Base-by-base conservation (phyloP, 768 basidiomycete species). In the Tulasnella sp. region DNA sequence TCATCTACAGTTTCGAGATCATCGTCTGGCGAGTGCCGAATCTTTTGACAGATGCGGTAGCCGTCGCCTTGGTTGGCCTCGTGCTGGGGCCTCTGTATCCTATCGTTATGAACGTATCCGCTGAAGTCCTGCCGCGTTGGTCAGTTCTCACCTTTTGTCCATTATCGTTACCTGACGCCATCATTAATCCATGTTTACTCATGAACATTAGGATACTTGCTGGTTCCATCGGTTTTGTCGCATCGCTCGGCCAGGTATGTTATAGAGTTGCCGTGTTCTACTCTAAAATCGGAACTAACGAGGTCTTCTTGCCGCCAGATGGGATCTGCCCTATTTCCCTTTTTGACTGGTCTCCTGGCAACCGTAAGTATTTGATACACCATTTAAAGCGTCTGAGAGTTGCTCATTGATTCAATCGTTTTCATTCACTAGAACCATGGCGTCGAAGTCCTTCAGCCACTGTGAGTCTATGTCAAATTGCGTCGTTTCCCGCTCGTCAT, bases 321-420 rank as follows among this genome's bases (percentile, higher is more conserved):
- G 2, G 87, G 87, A 21, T 81, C 82, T 42, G 86, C 87, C 0
- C 62, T 85, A 3, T 66, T 88, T 3, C 86, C 88, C 0, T 87
- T 89, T 65, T 75, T 87, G 27, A 64, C 66, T 5, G 61, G 61
- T 26, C 27, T 59, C 11, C 58, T 59, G 17, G 58, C 58, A 34
- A 59, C 58, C 4, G 58, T 59, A 38, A 59, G 50, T 15, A 15
- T 38, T 15, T 38, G 5, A 7, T 38, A 38, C 34, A 5, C 34
- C 34, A 38, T 7, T 59, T 24, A 24, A 3, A 17, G 3, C 24
- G 24, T 4, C 15, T 9, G 19, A 24, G 8, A 43, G 17, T 19
- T 13, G 9, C 15, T 30, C 26, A 11, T 21, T 50, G 11, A 38
- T 11, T 32, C 27, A n/a, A 19, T n/a, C 50, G 15, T 30, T 21